Percentiles rank a stretch among this genome's conserved stretches.
Evolutionary conservation across 2,329 filamentous ascomycete species (phyloP).

Genomic region (Colletotrichum neosansevieriae): DNA sequence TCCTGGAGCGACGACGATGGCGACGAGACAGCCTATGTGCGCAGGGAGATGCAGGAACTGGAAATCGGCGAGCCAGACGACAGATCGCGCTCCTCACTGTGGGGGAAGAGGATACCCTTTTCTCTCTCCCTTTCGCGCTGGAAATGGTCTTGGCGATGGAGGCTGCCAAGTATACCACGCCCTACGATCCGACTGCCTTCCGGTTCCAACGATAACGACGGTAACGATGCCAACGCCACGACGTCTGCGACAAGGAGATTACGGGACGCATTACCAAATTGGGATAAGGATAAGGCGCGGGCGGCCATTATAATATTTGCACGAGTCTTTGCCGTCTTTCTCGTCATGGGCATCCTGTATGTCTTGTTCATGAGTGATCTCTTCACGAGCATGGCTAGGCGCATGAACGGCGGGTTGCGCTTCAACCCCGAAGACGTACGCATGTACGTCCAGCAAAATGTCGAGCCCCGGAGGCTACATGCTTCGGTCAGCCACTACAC

Average conservation of each 20-base stretch:
- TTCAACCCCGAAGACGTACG: slow-evolving; percentile 89
- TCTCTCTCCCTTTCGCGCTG: slow-evolving; percentile 65
- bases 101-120: slow-evolving; percentile 68
- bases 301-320: slow-evolving; percentile 73
- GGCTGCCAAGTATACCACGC: slow-evolving; percentile 58
- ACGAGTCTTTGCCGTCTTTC: slow-evolving; percentile 78
- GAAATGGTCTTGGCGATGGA: slow-evolving; percentile 68
- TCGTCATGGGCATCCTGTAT: slow-evolving; percentile 84
- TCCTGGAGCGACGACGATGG: slow-evolving; percentile 61
- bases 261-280: slow-evolving; percentile 26
- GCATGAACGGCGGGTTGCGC: slow-evolving; percentile 72
- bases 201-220: slow-evolving; percentile 47
- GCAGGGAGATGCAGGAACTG: slow-evolving; percentile 89
- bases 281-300: slow-evolving; percentile 39
- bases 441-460: slow-evolving; percentile 77
- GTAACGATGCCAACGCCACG: slow-evolving; percentile 43
- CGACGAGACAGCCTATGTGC: slow-evolving; percentile 73
- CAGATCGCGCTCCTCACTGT: slow-evolving; percentile 57
- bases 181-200: slow-evolving; percentile 63
- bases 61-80: slow-evolving; percentile 79
- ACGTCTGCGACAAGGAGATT: slow-evolving; percentile 44
- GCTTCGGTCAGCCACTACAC: slow-evolving; percentile 83
- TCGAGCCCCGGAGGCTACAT: slow-evolving; percentile 77
- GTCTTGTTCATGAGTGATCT: slow-evolving; percentile 88
- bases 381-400: slow-evolving; percentile 74